These are phyloP conservation scores for Benincasa hispida DNA, from an alignment of 306 rosid species.

Conservation along the genomic window DNA sequence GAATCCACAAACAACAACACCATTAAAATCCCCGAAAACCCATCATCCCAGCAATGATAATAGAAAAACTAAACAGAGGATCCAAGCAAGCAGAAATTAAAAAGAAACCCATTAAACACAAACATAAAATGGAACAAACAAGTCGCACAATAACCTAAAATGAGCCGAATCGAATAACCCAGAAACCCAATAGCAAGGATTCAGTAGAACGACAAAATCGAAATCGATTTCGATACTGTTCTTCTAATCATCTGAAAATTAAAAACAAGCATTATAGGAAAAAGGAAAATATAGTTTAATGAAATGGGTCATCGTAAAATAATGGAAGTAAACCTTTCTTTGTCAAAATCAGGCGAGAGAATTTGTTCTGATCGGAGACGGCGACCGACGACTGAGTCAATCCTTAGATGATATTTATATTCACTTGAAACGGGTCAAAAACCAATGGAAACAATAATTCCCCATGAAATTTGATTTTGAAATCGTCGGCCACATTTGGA, in stretches of 20 bases:
- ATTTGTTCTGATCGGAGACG: not conserved
- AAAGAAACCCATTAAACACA: not conserved
- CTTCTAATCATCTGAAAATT: not conserved
- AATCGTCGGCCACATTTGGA: slow-evolving; percentile 1
- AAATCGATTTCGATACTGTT: not conserved
- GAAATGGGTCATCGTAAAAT: not conserved
- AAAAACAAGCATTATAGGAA: not conserved
- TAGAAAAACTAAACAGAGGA: not conserved
- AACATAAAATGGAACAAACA: not conserved
- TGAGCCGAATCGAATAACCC: not conserved
- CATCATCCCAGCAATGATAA: not conserved
- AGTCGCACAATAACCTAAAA: not conserved
- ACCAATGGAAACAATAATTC: not conserved
- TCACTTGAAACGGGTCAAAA: not conserved
- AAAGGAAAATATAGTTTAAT: not conserved
- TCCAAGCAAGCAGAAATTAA: not conserved
- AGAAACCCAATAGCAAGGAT: slow-evolving; percentile 1
- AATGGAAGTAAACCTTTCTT: not conserved
- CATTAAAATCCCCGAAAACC: not conserved
- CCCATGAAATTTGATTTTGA: not conserved
- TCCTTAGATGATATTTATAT: not conserved
- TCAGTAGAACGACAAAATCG: not conserved
- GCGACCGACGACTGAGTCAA: not conserved
- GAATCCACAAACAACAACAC: not conserved
- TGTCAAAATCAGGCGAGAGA: not conserved